phyloP scores from a whole-genome alignment of 164 flowering plant genomes.

The Berberis vulgaris region DNA sequence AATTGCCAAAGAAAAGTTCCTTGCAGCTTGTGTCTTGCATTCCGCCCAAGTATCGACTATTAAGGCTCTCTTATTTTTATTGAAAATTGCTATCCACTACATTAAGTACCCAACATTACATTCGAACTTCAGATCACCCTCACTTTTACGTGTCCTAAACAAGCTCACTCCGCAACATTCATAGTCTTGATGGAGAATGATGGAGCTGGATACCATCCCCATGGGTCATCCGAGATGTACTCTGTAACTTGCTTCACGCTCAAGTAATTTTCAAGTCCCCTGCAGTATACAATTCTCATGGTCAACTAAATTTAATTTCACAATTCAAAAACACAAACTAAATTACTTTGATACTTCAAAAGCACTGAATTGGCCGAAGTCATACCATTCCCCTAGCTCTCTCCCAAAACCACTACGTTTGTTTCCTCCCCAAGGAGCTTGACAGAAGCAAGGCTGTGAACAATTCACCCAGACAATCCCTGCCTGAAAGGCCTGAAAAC shows the following conservation, averaged over 20 bases:
- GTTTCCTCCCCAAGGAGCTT: conserved; percentile 98
- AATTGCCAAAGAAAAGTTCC: too few species aligned
- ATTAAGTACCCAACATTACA: too few species aligned
- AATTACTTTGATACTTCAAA: neutral
- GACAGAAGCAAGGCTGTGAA: conserved; percentile 94
- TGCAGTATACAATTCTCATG: conserved; percentile 8
- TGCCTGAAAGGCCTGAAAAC: conserved; percentile 55
- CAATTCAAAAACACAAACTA: neutral
- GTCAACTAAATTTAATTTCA: neutral
- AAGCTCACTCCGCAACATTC: conserved; percentile 10
- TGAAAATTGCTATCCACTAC: too few species aligned
- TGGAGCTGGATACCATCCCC: conserved; percentile 83
- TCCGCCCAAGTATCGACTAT: too few species aligned
- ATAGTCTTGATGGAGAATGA: conserved; percentile 47
- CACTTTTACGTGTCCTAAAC: neutral
- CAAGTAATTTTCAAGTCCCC: conserved; percentile 95
- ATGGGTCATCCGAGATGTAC: conserved; percentile 68
- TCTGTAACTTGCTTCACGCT: conserved; percentile 92
- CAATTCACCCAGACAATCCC: conserved; percentile 99
- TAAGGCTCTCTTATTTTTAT: too few species aligned
- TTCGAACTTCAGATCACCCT: neutral
- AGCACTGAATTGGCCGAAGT: neutral
- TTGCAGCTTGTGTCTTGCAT: too few species aligned
- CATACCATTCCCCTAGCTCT: conserved; percentile 93
- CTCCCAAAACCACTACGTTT: conserved; percentile 98